Base-by-base conservation (phyloP, 2,329 filamentous ascomycete species). In the Thyridium curvatum region DNA sequence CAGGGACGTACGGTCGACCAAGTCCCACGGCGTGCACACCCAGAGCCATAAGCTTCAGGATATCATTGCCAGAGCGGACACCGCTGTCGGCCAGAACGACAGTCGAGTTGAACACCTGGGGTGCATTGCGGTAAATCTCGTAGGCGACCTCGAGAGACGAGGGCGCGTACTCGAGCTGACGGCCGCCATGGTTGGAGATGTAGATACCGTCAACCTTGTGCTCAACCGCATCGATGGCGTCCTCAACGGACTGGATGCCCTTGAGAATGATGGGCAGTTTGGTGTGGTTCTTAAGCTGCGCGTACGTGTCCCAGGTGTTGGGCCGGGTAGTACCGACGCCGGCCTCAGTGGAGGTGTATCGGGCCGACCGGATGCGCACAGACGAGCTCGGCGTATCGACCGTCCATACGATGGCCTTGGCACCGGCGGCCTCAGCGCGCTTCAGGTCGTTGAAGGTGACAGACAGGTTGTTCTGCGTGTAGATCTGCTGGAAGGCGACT, bases 111-210 rank as follows among this genome's bases (percentile, higher is more conserved):
- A 64, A 59, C 8, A 62, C 52, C 34, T 64, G 52, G 9, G 61
- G 60, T 6, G 56, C 56, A 46, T 63, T 59, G 41, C 54, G 54
- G 42, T 50, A 39, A 42, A 58, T 57, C 46, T 58, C 55, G 40
- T 53, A 51, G 16, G 52, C 50, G 32, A 55, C 53, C 43, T 60
- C 58, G 15, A 62, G 44, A 10, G 58, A 49, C 4, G 50, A 46
- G 1, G 58, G 58, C 43, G 61, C 56, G 42, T 62, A 46, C 41
- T 66, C 64, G 1, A 66, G 54, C 42, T 66, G 62, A n/a, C 64
- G 54, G 7, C 59, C 61, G 18, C 63, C 64, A 45, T 66, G 64
- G 49, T 68, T 66, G 29, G 56, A 62, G 8, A 66, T 52, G 50
- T 58, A 62, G 36, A 66, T 62, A 18, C 51, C 61, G n/a, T 55